Conservation (phyloP, 2,329 filamentous ascomycete species). For the Phialophora macrospora region DNA sequence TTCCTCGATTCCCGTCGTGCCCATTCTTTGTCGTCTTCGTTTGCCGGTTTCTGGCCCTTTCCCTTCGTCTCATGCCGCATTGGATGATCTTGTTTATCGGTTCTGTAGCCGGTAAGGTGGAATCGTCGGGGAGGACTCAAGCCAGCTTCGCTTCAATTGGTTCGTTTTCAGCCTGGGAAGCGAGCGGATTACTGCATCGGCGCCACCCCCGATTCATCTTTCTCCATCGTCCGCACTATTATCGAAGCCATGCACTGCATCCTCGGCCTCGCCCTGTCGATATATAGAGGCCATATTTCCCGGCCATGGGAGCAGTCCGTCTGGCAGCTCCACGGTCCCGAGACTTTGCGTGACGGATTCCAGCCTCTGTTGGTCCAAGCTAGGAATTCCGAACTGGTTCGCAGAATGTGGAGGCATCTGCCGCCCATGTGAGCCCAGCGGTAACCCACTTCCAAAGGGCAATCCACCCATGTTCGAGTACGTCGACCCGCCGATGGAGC, state of each 20-base stretch:
- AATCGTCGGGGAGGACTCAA: not conserved
- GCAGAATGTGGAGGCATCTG: slow-evolving; percentile 2
- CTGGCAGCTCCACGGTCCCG: not conserved
- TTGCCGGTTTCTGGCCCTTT: not conserved
- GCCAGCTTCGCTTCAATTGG: not conserved
- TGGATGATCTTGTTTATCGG: not conserved
- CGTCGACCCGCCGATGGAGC: not conserved
- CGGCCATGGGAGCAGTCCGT: slow-evolving; percentile 28
- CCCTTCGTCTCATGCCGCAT: not conserved
- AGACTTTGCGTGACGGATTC: not conserved
- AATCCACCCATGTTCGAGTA: slow-evolving; percentile 15
- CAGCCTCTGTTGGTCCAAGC: slow-evolving; percentile 6
- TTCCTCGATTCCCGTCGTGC: not conserved
- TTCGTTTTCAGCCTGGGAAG: not conserved
- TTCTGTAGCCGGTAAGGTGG: not conserved
- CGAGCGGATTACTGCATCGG: not conserved
- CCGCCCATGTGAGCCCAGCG: not conserved
- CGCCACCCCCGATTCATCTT: not conserved
- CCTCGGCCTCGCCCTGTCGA: not conserved
- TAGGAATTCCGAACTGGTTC: not conserved
- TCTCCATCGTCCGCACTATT: not conserved
- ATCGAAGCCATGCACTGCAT: slow-evolving; percentile 15
- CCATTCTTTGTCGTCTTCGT: not conserved
- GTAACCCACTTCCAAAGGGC: slow-evolving; percentile 6
- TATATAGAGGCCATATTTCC: slow-evolving; percentile 30